Evolutionary conservation across 2,329 filamentous ascomycete species (phyloP).

Genomic region (Arthrinium phaeospermum): DNA sequence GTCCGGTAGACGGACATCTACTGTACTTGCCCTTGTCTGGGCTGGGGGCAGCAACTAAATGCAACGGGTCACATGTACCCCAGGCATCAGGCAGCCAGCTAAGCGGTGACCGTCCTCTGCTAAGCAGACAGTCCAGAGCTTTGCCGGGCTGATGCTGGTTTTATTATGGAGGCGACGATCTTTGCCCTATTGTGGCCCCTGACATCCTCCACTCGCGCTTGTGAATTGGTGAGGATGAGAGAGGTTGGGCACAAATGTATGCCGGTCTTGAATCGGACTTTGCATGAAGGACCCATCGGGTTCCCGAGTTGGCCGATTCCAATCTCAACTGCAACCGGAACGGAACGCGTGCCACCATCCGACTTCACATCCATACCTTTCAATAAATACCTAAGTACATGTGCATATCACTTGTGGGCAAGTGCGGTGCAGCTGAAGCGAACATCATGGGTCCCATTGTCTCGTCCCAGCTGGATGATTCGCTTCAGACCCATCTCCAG

Average conservation of each 20-base stretch:
- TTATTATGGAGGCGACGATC: constrained; percentile 6
- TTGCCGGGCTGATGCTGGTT: background rate
- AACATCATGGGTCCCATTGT: constrained; percentile 39
- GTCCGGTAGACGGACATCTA: background rate
- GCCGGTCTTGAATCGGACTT: background rate
- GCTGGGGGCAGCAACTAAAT: background rate
- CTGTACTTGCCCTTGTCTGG: background rate
- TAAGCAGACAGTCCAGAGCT: background rate
- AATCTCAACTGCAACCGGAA: background rate
- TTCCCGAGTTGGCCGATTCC: background rate
- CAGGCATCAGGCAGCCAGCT: background rate
- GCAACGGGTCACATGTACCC: background rate
- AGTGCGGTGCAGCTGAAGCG: constrained; percentile 48
- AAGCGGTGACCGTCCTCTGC: background rate
- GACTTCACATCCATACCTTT: background rate
- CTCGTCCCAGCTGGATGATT: constrained; percentile 46
- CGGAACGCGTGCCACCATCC: background rate
- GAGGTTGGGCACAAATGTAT: constrained; percentile 1
- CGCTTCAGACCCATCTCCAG: constrained; percentile 62
- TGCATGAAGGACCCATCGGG: background rate
- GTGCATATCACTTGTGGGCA: constrained; percentile 31
- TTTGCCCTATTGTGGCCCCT: background rate
- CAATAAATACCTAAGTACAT: background rate
- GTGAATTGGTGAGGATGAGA: background rate
- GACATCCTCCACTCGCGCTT: background rate